Percentiles rank a stretch among this genome's conserved stretches.
Evolutionary conservation across 1,139 yeast genomes (phyloP).

Genomic region (Komagataea norvegica): DNA sequence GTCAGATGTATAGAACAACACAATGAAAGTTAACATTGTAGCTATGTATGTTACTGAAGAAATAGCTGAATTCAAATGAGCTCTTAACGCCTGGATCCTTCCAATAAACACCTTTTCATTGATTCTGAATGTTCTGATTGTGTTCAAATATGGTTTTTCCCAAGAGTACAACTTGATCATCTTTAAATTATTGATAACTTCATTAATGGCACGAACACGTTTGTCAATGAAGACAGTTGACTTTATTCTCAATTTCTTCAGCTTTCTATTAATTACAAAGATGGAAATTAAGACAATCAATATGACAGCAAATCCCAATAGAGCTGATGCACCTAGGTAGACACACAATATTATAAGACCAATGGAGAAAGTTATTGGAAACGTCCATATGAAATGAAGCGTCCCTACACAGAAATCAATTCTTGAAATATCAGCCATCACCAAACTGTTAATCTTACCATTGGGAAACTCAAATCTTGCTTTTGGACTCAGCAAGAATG

Average conservation of each 20-base stretch:
- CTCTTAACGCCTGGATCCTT: slow-evolving; percentile 43
- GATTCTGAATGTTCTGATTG: slow-evolving; percentile 42
- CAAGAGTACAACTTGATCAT: slow-evolving; percentile 71
- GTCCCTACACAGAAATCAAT: slow-evolving; percentile 65
- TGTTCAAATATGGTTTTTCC: slow-evolving; percentile 55
- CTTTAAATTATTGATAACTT: slow-evolving; percentile 59
- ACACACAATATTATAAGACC: slow-evolving; percentile 54
- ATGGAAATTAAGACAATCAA: slow-evolving; percentile 30
- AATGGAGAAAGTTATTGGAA: slow-evolving; percentile 49
- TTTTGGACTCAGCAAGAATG: slow-evolving; percentile 37
- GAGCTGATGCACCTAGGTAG: slow-evolving; percentile 60
- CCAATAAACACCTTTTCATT: slow-evolving; percentile 46
- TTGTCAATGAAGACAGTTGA: slow-evolving; percentile 51
- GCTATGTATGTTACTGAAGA: slow-evolving; percentile 55
- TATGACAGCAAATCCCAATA: slow-evolving; percentile 52
- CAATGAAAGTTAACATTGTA: slow-evolving; percentile 62
- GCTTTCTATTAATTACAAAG: slow-evolving; percentile 33
- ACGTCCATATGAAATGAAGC: slow-evolving; percentile 55
- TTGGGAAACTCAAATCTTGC: slow-evolving; percentile 38
- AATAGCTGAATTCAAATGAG: slow-evolving; percentile 47
- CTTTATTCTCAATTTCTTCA: slow-evolving; percentile 39
- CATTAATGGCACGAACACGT: slow-evolving; percentile 59
- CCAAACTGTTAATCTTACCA: slow-evolving; percentile 55
- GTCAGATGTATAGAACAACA: slow-evolving; percentile 42
- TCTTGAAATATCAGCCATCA: slow-evolving; percentile 73